Evolutionary conservation across 257 asterid species (phyloP).

Genomic region (Solanum verrucosum): DNA sequence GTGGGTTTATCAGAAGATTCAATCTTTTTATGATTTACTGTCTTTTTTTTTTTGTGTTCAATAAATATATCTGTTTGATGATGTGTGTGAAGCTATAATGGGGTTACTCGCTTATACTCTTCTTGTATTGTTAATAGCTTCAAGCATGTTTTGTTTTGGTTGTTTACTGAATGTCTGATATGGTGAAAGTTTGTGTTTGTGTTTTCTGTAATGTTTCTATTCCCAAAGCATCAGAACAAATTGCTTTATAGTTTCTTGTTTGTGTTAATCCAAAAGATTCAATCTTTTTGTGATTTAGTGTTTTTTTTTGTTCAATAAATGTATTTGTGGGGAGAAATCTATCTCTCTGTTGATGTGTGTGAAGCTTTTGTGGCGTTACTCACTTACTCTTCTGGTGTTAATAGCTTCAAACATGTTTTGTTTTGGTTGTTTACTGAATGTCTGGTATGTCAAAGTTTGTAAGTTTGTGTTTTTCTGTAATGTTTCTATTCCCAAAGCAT

Average conservation of each 20-base stretch:
- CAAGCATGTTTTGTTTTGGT: background rate
- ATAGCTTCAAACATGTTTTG: background rate
- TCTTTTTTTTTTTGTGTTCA: background rate
- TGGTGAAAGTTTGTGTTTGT: background rate
- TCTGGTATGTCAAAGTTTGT: background rate
- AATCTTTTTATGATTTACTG: slow-evolving; percentile 8
- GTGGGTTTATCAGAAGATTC: slow-evolving; percentile 11
- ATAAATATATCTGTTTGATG: background rate
- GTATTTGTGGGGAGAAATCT: background rate
- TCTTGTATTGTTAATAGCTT: background rate
- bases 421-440: background rate
- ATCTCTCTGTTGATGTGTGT: background rate
- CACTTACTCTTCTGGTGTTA: background rate
- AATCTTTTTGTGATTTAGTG: slow-evolving; percentile 7
- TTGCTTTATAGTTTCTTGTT: background rate
- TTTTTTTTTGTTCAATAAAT: background rate
- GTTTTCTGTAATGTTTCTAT: background rate
- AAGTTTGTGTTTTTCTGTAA: background rate
- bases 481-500: background rate
- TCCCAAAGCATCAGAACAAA: background rate
- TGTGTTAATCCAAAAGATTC: slow-evolving; percentile 9
- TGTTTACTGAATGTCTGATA: background rate
- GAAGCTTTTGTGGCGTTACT: background rate
- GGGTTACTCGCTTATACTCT: background rate
- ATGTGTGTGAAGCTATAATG: background rate